Base-by-base conservation (phyloP, 805 yeast genomes). In the Myxozyma nipponensis region DNA sequence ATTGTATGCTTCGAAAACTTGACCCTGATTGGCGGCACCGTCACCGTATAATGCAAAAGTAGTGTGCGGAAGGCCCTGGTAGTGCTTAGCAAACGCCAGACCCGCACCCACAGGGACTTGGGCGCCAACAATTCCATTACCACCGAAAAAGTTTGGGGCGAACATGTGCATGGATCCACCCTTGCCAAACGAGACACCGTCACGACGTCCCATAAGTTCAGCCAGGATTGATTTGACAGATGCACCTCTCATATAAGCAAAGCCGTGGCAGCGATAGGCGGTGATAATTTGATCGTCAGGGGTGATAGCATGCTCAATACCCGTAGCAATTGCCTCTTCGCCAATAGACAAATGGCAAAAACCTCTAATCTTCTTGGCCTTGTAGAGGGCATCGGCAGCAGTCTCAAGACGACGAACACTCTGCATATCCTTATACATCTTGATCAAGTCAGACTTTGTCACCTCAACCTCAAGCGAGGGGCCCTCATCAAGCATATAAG, bases 1-100 rank as follows among this genome's bases (percentile, higher is more conserved):
- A 82, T 93, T 93, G 80, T 78, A 93, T 46, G 97, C 71, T 77
- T 93, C 98, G 64, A 93, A 93, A 56, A 90, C 97, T 77, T 93
- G 98, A 70, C 98, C 98, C 77, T 93, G 98, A 78, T 93, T 93
- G 59, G 98, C 84, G 47, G 98, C 98, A 80, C 98, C 98, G 69
- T 93, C 98, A 75, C 98, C 98, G 74, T 93, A 93, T 59, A 93
- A 75, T 52, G 95, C 74, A 72, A 89, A 91, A 53, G 95, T 79
- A 66, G 91, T 88, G 63, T 82, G 81, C 52, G 64, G 65, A 66
- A 88, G 89, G 66, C 82, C 81, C 69, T 79, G 81, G 77, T 93
- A 93, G 75, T 89, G 89, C 76, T 93, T 98, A 60, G 98, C 95
- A 73, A 90, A 93, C n/a, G 96, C 95, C 62, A 93, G 77, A 64